phyloP scores from a whole-genome alignment of 169 alveolate genomes.

The Plasmodium billcollinsi region DNA sequence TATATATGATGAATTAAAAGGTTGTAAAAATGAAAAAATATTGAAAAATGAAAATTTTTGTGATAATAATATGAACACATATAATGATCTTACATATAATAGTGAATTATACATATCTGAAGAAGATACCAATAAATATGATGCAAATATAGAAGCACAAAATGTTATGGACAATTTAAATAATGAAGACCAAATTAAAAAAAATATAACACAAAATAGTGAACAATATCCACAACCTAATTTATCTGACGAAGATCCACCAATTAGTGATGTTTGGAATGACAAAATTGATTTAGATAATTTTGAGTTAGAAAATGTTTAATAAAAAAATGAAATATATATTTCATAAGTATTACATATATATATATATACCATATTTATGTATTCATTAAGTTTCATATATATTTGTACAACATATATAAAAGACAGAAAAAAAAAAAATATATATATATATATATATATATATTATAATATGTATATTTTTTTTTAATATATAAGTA shows the following conservation, averaged over 20 bases:
- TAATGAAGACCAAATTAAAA: constrained; percentile 8
- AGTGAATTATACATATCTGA: neutral
- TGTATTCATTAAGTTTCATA: neutral
- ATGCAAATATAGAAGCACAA: neutral
- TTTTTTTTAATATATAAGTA: too few species aligned
- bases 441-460: too few species aligned
- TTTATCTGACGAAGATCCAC: constrained; percentile 61
- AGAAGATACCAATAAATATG: constrained; percentile 17
- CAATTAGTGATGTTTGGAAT: constrained; percentile 63
- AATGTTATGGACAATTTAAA: neutral
- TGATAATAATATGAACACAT: neutral
- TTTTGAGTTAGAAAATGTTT: constrained; percentile 16
- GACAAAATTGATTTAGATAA: constrained; percentile 62
- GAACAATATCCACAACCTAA: constrained; percentile 19
- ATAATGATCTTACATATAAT: neutral
- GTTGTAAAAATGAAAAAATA: neutral
- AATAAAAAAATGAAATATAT: constrained; percentile 15
- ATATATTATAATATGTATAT: too few species aligned
- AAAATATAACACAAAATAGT: neutral
- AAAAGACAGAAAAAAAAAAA: neutral
- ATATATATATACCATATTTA: neutral
- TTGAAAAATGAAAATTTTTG: neutral
- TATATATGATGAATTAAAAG: neutral
- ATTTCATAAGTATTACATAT: neutral
- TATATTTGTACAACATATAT: neutral